A percentile compares a stretch with the other conserved stretches of the same genome.
phyloP scores from a whole-genome alignment of 148 eudicot genomes.

The Selenicereus undatus region DNA sequence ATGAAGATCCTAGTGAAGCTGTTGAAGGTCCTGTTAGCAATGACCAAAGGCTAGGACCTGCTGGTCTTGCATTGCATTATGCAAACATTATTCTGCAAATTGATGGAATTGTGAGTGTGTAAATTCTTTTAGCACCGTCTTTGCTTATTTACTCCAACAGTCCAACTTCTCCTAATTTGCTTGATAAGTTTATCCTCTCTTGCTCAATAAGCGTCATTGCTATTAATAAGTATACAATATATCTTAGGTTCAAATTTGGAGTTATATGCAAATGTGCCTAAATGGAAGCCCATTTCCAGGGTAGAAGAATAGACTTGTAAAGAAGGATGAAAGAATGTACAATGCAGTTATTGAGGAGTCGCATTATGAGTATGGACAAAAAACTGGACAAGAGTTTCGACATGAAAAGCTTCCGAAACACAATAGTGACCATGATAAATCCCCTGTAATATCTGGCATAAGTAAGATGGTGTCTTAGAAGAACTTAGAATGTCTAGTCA shows the following conservation, averaged over 20 bases:
- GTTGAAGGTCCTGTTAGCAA: constrained; percentile 21
- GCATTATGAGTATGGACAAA: not conserved
- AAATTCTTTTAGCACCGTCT: not conserved
- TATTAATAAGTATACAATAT: not conserved
- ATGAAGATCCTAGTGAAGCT: constrained; percentile 22
- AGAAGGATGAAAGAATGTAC: too few species aligned
- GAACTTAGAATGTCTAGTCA: too few species aligned
- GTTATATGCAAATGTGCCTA: not conserved
- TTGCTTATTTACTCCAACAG: not conserved
- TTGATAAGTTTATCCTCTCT: not conserved
- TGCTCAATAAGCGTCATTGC: not conserved
- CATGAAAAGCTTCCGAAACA: too few species aligned
- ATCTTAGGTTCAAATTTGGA: not conserved
- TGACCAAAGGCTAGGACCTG: constrained; percentile 39
- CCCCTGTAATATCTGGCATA: too few species aligned
- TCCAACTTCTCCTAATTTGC: not conserved
- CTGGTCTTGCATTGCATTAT: constrained; percentile 47
- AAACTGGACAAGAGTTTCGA: too few species aligned
- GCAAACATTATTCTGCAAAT: constrained; percentile 46
- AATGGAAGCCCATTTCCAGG: not conserved
- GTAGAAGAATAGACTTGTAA: too few species aligned
- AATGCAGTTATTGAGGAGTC: not conserved
- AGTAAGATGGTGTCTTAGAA: too few species aligned
- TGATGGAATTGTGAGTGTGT: constrained; percentile 42
- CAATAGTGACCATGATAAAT: too few species aligned